Evolutionary conservation across 23 red algal species (phyloP), one percentile per base, ranked within the genome.

Genomic region (Gracilaria caudata): DNA sequence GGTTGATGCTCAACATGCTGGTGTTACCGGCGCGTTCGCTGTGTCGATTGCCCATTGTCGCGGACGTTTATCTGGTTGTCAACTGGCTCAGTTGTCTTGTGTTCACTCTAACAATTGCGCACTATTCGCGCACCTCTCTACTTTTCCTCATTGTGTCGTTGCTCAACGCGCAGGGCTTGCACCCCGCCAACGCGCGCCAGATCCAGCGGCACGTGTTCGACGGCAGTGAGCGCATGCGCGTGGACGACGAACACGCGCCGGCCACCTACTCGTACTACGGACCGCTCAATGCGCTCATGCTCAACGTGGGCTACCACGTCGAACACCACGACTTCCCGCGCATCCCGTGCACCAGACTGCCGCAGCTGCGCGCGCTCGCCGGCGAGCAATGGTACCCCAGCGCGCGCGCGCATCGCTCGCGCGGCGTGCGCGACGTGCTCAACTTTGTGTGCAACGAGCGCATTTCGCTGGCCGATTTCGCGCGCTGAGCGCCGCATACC

Each of bases 221-320:
- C 51, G 82, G 82, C 35, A 55, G 53, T 46, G 82, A 86, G 4
- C 14, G 30, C n/a, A 68, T 73, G 60, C 25, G 82, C 51, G 76
- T 37, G 13, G 3, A 10, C 53, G 41, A 63, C 2, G 77, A 81
- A 45, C 10, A 44, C 25, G n/a, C 40, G 54, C 77, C 77, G 6
- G 40, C 77, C 3, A 95, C 93, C 4, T 95, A 95, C 70, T 95
- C 93, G 54, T 95, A 95, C 81, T 95, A 95, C 75, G 93, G 93
- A 39, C 71, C 71, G 70, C 77, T 81, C 60, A 95, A 95, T 78
- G 38, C 28, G 20, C 34, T 89, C 7, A 86, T 87, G 54, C 66
- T 95, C 19, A 95, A 95, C 68, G 85, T 95, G 37, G 93, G 93
- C 2, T 89, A 83, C 37, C 93, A 95, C 47, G 82, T 88, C 53